Evolutionary conservation across 169 alveolate genomes (phyloP), one percentile per base, ranked within the genome.

Genomic region (Hepatocystis sp.): DNA sequence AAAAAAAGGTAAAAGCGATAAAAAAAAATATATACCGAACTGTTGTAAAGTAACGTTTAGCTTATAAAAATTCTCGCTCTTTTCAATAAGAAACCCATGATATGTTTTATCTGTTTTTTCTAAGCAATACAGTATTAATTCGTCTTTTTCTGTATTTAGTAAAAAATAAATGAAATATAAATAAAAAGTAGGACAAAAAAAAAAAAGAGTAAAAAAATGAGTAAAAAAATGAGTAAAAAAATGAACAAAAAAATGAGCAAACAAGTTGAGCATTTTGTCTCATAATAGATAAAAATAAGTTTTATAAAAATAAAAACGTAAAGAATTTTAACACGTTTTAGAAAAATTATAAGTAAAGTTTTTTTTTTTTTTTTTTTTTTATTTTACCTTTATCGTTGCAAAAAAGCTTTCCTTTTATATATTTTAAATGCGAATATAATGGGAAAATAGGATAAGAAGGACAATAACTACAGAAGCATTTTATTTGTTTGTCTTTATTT

Each of bases 381-480:
- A n/a, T n/a, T n/a, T n/a, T 51, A 71, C 86, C 60, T 34, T 64
- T 42, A 28, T 63, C 58, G 23, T 25, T 23, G 8, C 76, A 56
- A 30, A 52, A 25, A 10, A 71, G 4, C 36, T 71, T 71, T 49
- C 25, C 65, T 27, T 17, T 71, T 36, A 15, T 28, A 15, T 71
- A 71, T 36, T 71, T 58, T 2, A 71, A 44, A 15, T 36, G 34
- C 1, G 78, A 71, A 51, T 52, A 56, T 60, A 71, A 34, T 5
- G 86, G 86, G 13, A 71, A 71, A 15, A 53, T n/a, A 36, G 11
- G 42, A 56, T 39, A 21, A 51, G 51, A 66, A 4, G 44, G 21
- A 15, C 86, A 44, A 36, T 58, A 44, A 39, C 86, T 58, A 49
- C 86, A 71, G 66, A 56, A 71, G 25, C 86, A 71, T n/a, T 11